These are phyloP conservation scores for Pyronema domesticum DNA, from an alignment of 495 filamentous ascomycete genomes.

Conservation along the genomic window DNA sequence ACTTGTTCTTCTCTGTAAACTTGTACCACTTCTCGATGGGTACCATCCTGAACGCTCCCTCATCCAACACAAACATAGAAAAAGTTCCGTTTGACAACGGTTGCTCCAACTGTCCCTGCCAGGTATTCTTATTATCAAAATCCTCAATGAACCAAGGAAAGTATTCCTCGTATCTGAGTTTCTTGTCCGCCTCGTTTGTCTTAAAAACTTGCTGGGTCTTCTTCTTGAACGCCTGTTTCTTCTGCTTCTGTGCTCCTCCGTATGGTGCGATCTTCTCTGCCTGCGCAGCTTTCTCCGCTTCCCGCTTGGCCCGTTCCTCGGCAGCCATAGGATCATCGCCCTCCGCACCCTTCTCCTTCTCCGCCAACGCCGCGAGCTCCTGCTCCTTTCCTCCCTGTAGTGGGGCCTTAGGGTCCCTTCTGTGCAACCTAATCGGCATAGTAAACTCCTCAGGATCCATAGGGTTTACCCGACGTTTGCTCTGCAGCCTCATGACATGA, in stretches of 20 bases:
- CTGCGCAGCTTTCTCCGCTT: constrained; percentile 65
- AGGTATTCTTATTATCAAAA: constrained; percentile 80
- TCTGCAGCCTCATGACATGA: constrained; percentile 63
- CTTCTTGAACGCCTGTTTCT: constrained; percentile 54
- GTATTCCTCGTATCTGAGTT: constrained; percentile 83
- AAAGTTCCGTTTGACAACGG: constrained; percentile 59
- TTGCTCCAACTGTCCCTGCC: constrained; percentile 78
- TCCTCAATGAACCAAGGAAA: constrained; percentile 94
- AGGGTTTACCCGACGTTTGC: constrained; percentile 49
- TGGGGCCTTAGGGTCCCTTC: constrained; percentile 67
- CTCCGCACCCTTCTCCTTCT: constrained; percentile 28
- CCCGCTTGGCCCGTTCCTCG: constrained; percentile 57
- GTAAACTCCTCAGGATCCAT: constrained; percentile 65
- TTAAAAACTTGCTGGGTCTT: constrained; percentile 51
- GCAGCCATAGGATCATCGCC: constrained; percentile 1
- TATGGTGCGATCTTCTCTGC: constrained; percentile 74
- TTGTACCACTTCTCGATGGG: constrained; percentile 92
- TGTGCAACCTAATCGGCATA: constrained; percentile 69
- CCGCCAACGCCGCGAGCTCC: constrained; percentile 17
- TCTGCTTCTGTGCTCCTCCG: constrained; percentile 36
- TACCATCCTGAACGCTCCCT: constrained; percentile 58
- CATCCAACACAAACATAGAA: constrained; percentile 54
- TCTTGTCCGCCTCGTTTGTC: constrained; percentile 57
- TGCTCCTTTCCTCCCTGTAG: constrained; percentile 39
- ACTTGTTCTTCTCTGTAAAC: constrained; percentile 65